phyloP scores from a whole-genome alignment of 129 eudicot genomes.

The Scalesia atractyloides region DNA sequence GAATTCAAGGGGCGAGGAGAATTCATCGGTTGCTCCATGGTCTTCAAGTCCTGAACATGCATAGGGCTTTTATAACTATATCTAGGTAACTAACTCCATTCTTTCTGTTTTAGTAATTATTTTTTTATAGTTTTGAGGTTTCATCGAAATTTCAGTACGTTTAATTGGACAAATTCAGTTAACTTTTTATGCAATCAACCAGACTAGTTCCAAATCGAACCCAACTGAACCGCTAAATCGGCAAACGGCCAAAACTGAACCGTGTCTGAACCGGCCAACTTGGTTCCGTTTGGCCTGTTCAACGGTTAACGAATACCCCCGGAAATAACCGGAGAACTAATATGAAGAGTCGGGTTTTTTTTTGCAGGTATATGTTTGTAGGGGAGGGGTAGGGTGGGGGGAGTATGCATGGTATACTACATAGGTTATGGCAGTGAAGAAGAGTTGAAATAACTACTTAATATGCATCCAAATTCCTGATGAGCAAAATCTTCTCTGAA shows the following conservation, averaged over 20 bases:
- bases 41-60: slow-evolving; percentile 51
- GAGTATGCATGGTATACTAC: slow-evolving; percentile 11
- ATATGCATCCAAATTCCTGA: slow-evolving; percentile 26
- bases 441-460: slow-evolving; percentile 25
- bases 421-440: slow-evolving; percentile 31
- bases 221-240: too few relatives aligned
- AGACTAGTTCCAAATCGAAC: too few relatives aligned
- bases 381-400: slow-evolving; percentile 22
- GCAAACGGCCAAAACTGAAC: too few relatives aligned
- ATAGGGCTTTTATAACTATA: slow-evolving; percentile 35
- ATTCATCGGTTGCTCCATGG: slow-evolving; percentile 47
- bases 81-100: slow-evolving; percentile 35
- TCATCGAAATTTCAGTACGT: not conserved
- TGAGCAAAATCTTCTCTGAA: not conserved
- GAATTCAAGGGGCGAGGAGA: slow-evolving; percentile 63
- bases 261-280: too few relatives aligned
- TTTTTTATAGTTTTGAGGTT: not conserved
- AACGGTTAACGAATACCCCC: too few relatives aligned
- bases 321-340: not conserved
- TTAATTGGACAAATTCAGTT: not conserved
- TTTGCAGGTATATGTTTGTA: slow-evolving; percentile 36
- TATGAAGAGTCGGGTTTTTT: slow-evolving; percentile 22
- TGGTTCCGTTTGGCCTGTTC: too few relatives aligned
- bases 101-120: not conserved
- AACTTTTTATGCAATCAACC: not conserved